Conservation (phyloP, 2,329 filamentous ascomycete species). For the Atkinsonella hypoxylon region DNA sequence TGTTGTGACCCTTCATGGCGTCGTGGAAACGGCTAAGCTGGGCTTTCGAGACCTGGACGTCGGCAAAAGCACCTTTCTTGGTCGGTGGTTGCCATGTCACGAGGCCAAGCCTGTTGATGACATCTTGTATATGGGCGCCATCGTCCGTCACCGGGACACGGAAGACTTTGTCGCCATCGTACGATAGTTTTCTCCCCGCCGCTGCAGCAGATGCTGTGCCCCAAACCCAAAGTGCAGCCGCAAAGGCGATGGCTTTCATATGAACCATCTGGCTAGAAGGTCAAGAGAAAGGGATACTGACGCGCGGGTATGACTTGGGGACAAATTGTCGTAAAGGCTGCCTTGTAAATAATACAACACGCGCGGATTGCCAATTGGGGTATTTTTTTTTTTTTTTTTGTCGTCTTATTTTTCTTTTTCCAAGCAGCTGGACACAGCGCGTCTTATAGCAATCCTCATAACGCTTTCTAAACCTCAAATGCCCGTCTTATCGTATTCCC, state of each 20-base stretch:
- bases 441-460: not conserved
- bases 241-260: not conserved
- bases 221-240: not conserved
- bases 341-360: too few relatives aligned
- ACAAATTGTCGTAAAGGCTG: too few relatives aligned
- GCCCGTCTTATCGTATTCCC: too few relatives aligned
- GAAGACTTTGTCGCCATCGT: slow-evolving; percentile 33
- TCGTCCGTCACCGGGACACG: slow-evolving; percentile 24
- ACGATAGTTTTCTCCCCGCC: slow-evolving; percentile 16
- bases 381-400: too few relatives aligned
- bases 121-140: slow-evolving; percentile 17
- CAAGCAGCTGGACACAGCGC: not conserved
- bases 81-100: slow-evolving; percentile 24
- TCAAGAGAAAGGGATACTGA: too few relatives aligned
- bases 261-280: too few relatives aligned
- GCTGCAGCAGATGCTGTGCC: not conserved
- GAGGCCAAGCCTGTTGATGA: slow-evolving; percentile 23
- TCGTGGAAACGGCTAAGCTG: slow-evolving; percentile 22
- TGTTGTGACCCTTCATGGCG: slow-evolving; percentile 18
- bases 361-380: too few relatives aligned
- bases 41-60: slow-evolving; percentile 27
- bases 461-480: not conserved
- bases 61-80: slow-evolving; percentile 22
- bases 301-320: too few relatives aligned
- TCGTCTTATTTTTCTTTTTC: not conserved